Percentiles rank a stretch among this genome's conserved stretches.
These are phyloP conservation scores for Phytopythium delawarense DNA, from an alignment of 352 stramenopile genomes.

Conservation along the genomic window DNA sequence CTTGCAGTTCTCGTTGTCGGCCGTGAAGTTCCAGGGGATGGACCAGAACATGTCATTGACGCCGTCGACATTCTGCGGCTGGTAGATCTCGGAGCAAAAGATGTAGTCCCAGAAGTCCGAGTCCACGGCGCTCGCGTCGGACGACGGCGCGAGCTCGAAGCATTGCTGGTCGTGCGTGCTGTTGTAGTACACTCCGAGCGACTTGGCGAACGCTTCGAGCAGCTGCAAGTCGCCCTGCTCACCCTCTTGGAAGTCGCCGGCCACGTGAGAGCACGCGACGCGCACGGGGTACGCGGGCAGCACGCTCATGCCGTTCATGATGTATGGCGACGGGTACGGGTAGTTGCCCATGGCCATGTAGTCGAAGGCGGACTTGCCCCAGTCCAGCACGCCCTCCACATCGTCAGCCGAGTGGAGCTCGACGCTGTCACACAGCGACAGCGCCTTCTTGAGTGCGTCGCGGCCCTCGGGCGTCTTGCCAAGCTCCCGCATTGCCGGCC, in stretches of 20 bases:
- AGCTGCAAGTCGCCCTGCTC: constrained; percentile 31
- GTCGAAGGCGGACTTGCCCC: constrained; percentile 80
- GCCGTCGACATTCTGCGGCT: constrained; percentile 56
- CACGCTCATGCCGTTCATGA: constrained; percentile 83
- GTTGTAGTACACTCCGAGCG: constrained; percentile 77
- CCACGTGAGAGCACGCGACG: constrained; percentile 74
- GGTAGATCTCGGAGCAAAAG: constrained; percentile 76
- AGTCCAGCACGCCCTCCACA: constrained; percentile 52
- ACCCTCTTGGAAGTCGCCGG: constrained; percentile 27
- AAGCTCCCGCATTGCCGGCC: constrained; percentile 50
- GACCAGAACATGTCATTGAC: constrained; percentile 88
- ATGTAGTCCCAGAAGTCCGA: constrained; percentile 80
- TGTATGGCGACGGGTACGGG: constrained; percentile 94
- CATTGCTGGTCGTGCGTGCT: constrained; percentile 52
- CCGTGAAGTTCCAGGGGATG: constrained; percentile 55
- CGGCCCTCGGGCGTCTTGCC: constrained; percentile 42
- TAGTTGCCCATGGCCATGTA: constrained; percentile 96
- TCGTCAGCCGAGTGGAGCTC: constrained; percentile 41
- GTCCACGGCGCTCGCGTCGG: constrained; percentile 48
- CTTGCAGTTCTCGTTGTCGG: constrained; percentile 59
- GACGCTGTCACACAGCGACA: constrained; percentile 52
- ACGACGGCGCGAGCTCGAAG: constrained; percentile 42
- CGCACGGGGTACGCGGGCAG: constrained; percentile 90
- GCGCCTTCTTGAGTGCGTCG: constrained; percentile 25
- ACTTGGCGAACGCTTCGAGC: constrained; percentile 48